Evolutionary conservation across 2,329 filamentous ascomycete species (phyloP).

Genomic region (Metarhizium album): DNA sequence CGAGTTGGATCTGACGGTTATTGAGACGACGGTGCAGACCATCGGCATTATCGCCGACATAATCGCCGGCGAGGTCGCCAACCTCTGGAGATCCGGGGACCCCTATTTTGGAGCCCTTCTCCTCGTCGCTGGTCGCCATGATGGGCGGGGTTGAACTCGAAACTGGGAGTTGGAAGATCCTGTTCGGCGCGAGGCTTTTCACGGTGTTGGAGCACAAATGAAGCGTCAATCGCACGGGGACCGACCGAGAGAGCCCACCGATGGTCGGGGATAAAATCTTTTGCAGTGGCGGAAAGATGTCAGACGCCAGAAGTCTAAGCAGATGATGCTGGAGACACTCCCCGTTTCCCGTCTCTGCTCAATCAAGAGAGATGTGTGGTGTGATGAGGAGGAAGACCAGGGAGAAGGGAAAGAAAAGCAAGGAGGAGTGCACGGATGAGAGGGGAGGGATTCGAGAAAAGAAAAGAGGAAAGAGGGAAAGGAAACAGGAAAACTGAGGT

Average conservation of each 20-base stretch:
- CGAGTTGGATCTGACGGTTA: slow-evolving; percentile 47
- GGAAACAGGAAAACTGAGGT: not conserved
- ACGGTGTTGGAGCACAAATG: not conserved
- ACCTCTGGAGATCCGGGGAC: slow-evolving; percentile 16
- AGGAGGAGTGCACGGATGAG: no score
- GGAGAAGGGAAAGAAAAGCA: not conserved
- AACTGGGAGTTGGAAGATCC: not conserved
- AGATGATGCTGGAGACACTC: not conserved
- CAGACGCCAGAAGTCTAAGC: not conserved
- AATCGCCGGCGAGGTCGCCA: slow-evolving; percentile 12
- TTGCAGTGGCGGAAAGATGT: not conserved
- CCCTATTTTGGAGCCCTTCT: slow-evolving; percentile 18
- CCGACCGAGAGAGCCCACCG: not conserved
- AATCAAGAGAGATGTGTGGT: slow-evolving; percentile 1
- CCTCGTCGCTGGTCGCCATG: slow-evolving; percentile 16
- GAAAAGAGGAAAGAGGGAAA: not conserved
- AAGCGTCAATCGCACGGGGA: not conserved
- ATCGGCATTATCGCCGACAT: slow-evolving; percentile 22
- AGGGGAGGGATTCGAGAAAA: not conserved
- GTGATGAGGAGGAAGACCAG: not conserved
- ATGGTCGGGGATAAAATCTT: not conserved
- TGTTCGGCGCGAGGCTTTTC: not conserved
- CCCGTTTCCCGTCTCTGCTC: slow-evolving; percentile 6
- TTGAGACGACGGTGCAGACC: slow-evolving; percentile 36
- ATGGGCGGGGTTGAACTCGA: not conserved